Evolutionary conservation across 139 green algal genomes (phyloP).

Genomic region (Tetradesmus lagerheimii): DNA sequence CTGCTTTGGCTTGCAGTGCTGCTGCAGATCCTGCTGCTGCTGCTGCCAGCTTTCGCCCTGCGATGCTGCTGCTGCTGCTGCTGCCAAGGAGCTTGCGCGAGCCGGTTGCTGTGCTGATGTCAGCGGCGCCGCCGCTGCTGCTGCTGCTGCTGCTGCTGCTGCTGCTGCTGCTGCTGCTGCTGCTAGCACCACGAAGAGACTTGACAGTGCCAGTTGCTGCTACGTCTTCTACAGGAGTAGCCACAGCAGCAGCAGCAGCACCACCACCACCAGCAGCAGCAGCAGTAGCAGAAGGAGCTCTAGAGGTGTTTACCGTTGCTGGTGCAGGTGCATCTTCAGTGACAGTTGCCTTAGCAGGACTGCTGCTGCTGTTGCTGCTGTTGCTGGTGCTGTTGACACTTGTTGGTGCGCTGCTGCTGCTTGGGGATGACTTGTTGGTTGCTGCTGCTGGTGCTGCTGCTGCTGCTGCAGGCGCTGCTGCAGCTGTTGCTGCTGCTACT

Average conservation of each 20-base stretch:
- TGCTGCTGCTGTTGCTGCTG: background rate
- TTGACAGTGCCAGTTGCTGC: background rate
- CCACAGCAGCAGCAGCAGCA: constrained; percentile 11
- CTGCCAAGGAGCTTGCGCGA: background rate
- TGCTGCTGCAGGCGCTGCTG: background rate
- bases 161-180: background rate
- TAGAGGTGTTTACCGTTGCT: background rate
- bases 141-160: background rate
- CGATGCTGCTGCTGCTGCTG: constrained; percentile 29
- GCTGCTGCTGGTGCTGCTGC: background rate
- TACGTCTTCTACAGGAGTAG: too few species aligned
- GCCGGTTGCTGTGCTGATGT: background rate
- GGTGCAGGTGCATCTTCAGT: background rate
- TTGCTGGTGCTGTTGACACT: background rate
- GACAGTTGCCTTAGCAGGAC: background rate
- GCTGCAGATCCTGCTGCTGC: background rate
- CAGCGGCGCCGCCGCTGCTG: constrained; percentile 4
- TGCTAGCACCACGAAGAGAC: background rate
- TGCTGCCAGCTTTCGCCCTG: background rate
- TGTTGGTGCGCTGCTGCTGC: background rate
- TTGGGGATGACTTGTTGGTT: background rate
- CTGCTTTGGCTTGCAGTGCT: background rate
- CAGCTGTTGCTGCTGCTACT: background rate
- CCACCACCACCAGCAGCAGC: too few species aligned
- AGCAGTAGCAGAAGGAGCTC: background rate